Evolutionary conservation across 768 basidiomycete species (phyloP).

Genomic region (Hericium alpestre): DNA sequence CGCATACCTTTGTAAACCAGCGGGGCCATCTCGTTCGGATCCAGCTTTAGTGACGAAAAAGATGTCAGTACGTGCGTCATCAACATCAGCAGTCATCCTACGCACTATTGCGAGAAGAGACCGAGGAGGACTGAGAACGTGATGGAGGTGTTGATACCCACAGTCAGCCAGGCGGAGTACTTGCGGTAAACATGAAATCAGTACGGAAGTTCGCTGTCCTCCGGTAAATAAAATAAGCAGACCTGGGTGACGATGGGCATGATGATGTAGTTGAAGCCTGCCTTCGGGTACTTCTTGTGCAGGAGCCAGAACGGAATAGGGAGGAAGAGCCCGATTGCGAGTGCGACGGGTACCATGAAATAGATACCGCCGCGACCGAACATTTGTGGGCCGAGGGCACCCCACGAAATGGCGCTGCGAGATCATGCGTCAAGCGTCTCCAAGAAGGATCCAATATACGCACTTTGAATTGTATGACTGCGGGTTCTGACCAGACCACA

Average conservation of each 20-base stretch:
- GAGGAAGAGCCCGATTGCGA: slow-evolving; percentile 21
- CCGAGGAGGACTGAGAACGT: slow-evolving; percentile 12
- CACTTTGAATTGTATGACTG: slow-evolving; percentile 22
- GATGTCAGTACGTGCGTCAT: not conserved
- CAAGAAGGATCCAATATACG: not conserved
- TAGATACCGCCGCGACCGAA: slow-evolving; percentile 17
- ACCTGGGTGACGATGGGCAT: slow-evolving; percentile 17
- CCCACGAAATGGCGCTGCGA: slow-evolving; percentile 20
- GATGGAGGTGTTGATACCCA: slow-evolving; percentile 24
- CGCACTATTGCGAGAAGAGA: slow-evolving; percentile 11
- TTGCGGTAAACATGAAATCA: not conserved
- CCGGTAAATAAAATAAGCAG: slow-evolving; percentile 1
- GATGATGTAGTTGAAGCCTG: slow-evolving; percentile 17
- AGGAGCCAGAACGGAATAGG: slow-evolving; percentile 26
- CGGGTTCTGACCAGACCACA: slow-evolving; percentile 23
- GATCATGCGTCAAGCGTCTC: not conserved
- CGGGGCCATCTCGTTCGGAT: slow-evolving; percentile 20
- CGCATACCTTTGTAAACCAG: slow-evolving; percentile 21
- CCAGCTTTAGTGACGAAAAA: slow-evolving; percentile 3
- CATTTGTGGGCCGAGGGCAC: slow-evolving; percentile 24
- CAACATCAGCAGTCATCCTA: not conserved
- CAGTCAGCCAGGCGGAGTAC: slow-evolving; percentile 19
- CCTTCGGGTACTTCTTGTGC: slow-evolving; percentile 21
- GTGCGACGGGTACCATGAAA: slow-evolving; percentile 19
- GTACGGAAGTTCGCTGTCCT: not conserved